These are phyloP conservation scores for Termitomyces sp. DNA, from an alignment of 768 basidiomycete genomes.

Conservation along the genomic window DNA sequence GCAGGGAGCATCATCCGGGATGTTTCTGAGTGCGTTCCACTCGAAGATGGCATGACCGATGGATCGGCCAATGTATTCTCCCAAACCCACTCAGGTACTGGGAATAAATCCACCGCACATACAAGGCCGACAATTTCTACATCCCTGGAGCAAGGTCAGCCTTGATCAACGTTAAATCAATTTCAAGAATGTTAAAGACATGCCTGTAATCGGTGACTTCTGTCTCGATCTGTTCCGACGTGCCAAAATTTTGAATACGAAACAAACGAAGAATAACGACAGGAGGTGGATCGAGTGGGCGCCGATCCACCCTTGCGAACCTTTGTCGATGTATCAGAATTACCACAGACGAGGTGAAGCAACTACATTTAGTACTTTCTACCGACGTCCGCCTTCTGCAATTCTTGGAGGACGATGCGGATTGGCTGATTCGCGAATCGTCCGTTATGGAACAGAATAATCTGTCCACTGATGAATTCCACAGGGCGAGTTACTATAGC, in stretches of 20 bases:
- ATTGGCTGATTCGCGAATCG: conserved; percentile 47
- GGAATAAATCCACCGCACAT: conserved; percentile 71
- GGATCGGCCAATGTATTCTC: neutral
- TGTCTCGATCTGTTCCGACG: conserved; percentile 35
- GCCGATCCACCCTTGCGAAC: conserved; percentile 58
- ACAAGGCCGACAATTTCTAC: conserved; percentile 56
- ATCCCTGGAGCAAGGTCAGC: conserved; percentile 31
- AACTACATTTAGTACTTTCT: conserved; percentile 54
- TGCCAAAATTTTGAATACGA: conserved; percentile 37
- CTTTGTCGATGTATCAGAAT: conserved; percentile 23
- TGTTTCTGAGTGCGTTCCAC: neutral
- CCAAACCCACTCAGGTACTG: conserved; percentile 38
- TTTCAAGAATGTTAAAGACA: neutral
- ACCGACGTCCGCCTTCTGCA: conserved; percentile 66
- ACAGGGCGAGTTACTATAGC: neutral
- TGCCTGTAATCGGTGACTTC: conserved; percentile 54
- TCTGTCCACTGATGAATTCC: neutral
- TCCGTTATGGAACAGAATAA: conserved; percentile 24
- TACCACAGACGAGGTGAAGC: neutral
- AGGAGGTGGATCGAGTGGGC: conserved; percentile 70
- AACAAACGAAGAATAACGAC: conserved; percentile 49
- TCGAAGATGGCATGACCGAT: neutral
- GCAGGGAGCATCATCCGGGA: neutral
- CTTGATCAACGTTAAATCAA: neutral
- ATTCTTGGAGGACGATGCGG: conserved; percentile 52